A percentile compares a stretch with the other conserved stretches of the same genome.
Evolutionary conservation across 2,329 filamentous ascomycete species (phyloP).

Genomic region (Fusarium xylarioides): DNA sequence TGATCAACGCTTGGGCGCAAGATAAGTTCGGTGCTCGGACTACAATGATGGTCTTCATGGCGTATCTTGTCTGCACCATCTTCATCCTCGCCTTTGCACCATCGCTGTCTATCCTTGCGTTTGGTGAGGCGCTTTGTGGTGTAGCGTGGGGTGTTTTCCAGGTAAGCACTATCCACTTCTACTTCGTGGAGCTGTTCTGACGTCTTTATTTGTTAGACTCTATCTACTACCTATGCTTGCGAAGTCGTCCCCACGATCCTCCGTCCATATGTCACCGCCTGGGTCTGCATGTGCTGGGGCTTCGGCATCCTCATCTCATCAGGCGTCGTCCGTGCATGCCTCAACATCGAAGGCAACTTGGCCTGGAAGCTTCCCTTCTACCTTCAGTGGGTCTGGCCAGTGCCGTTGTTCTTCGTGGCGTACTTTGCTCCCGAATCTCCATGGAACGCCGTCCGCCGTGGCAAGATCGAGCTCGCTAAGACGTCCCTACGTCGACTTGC

Average conservation of each 20-base stretch:
- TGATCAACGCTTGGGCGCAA: conserved; percentile 53
- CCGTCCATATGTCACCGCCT: conserved; percentile 52
- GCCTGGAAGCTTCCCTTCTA: conserved; percentile 51
- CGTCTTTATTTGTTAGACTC: conserved; percentile 37
- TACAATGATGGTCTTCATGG: conserved; percentile 36
- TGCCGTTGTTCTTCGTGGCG: conserved; percentile 40
- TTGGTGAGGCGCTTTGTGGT: conserved; percentile 47
- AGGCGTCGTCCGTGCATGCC: conserved; percentile 50
- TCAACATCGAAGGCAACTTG: conserved; percentile 44
- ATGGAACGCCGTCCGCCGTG: conserved; percentile 44
- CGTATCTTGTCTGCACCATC: conserved; percentile 10
- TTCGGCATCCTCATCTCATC: conserved; percentile 54
- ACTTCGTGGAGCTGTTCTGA: fast-evolving
- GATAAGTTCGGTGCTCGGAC: conserved; percentile 47
- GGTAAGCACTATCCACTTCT: not conserved
- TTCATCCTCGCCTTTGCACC: conserved; percentile 45
- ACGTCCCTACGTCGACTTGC: not conserved
- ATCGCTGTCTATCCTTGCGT: conserved; percentile 48
- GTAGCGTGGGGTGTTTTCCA: conserved; percentile 49
- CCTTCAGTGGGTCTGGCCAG: conserved; percentile 49
- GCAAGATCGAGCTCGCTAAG: conserved; percentile 34
- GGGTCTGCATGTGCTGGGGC: conserved; percentile 56
- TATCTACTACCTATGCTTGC: conserved; percentile 55
- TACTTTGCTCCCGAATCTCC: conserved; percentile 45
- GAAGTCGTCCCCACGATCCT: conserved; percentile 50